phyloP scores from a whole-genome alignment of 1,139 yeast species.

The Wickerhamiella pararugosa region DNA sequence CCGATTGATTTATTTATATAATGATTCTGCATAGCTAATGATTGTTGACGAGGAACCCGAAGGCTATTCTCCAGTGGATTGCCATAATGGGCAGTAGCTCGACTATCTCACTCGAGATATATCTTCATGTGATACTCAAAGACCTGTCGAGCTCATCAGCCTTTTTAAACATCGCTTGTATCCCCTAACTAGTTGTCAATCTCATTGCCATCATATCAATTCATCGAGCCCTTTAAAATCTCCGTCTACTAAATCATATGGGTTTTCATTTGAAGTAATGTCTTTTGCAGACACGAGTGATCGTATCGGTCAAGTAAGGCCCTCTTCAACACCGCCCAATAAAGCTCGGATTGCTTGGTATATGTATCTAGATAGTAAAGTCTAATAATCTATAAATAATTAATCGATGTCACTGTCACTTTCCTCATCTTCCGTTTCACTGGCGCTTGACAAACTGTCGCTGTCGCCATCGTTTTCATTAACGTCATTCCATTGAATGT shows the following conservation, averaged over 20 bases:
- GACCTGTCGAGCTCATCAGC: too few species aligned
- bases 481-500: constrained; percentile 45
- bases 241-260: background rate
- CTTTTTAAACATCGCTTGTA: too few species aligned
- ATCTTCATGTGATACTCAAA: too few species aligned
- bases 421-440: background rate
- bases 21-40: background rate
- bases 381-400: background rate
- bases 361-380: background rate
- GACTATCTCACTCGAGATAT: background rate
- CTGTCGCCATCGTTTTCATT: constrained; percentile 7
- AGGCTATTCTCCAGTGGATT: background rate
- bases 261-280: background rate
- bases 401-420: background rate
- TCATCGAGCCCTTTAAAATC: too few species aligned
- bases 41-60: background rate
- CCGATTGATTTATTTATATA: constrained; percentile 3
- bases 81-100: background rate
- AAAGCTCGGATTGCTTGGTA: background rate
- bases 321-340: background rate
- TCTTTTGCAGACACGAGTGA: background rate
- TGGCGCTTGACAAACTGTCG: constrained; percentile 3
- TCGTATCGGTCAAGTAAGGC: background rate
- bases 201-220: too few species aligned
- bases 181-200: too few species aligned